phyloP scores from a whole-genome alignment of 805 yeast species.

The Teunomyces pallodes region DNA sequence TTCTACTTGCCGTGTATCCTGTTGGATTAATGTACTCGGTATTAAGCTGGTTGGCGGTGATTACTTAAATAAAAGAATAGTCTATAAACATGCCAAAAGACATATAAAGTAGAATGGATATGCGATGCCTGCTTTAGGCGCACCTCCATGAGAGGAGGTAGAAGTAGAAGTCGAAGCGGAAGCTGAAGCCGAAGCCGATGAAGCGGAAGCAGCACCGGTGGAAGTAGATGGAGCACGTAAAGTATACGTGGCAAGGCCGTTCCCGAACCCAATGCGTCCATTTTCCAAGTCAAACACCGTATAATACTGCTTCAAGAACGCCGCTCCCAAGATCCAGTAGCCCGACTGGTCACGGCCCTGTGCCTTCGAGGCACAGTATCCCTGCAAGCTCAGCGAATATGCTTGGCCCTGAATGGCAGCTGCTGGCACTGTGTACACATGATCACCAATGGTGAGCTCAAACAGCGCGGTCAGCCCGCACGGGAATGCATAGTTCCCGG shows the following conservation, averaged over 20 bases:
- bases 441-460: constrained; percentile 41
- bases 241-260: constrained; percentile 1
- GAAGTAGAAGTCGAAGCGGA: neutral
- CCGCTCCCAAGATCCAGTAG: constrained; percentile 63
- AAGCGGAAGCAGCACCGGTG: too few relatives aligned
- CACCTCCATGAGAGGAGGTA: neutral
- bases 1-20: constrained; percentile 63
- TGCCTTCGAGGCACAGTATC: constrained; percentile 62
- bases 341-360: constrained; percentile 49
- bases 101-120: neutral
- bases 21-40: constrained; percentile 61
- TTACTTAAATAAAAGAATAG: constrained; percentile 34
- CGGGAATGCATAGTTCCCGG: constrained; percentile 54
- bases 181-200: neutral
- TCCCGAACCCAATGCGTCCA: constrained; percentile 50
- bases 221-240: neutral
- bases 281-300: constrained; percentile 55
- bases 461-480: constrained; percentile 46
- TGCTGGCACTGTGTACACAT: constrained; percentile 45
- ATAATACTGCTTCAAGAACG: constrained; percentile 54
- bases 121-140: neutral
- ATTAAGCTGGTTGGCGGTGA: constrained; percentile 64
- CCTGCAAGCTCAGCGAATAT: constrained; percentile 38
- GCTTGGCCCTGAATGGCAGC: constrained; percentile 48
- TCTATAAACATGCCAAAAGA: neutral